These are phyloP conservation scores for Blastobotrys petasosporus DNA, from an alignment of 1,139 yeast genomes.

Conservation along the genomic window DNA sequence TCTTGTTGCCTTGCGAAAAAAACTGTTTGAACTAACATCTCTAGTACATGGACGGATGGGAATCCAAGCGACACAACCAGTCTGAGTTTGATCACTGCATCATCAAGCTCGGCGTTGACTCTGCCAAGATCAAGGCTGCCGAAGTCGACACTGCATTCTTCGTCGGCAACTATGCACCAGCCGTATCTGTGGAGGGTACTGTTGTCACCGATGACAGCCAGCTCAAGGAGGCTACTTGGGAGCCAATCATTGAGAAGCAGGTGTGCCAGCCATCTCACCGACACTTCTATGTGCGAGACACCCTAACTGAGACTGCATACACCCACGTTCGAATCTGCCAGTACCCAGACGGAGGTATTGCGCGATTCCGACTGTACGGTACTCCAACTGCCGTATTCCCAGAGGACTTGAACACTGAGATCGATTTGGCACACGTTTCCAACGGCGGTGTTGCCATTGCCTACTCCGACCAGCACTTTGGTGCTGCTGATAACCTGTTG, in stretches of 20 bases:
- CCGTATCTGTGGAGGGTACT: conserved; percentile 76
- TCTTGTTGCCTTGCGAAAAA: no score
- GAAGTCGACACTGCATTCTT: conserved; percentile 91
- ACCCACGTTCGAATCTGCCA: conserved; percentile 79
- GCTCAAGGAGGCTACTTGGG: conserved; percentile 51
- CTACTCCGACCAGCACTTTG: conserved; percentile 88
- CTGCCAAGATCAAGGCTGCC: conserved; percentile 72
- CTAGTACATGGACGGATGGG: conserved; percentile 99
- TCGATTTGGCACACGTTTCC: conserved; percentile 76
- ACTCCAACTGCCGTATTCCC: conserved; percentile 64
- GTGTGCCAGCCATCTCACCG: conserved; percentile 87
- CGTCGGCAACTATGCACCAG: conserved; percentile 93
- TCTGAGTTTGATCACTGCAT: conserved; percentile 83
- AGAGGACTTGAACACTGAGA: conserved; percentile 37
- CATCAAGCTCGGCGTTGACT: conserved; percentile 73
- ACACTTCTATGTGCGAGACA: conserved; percentile 64
- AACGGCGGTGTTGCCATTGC: conserved; percentile 86
- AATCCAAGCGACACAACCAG: conserved; percentile 85
- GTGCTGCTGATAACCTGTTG: conserved; percentile 78
- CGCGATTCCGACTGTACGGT: conserved; percentile 86
- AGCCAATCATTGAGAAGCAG: conserved; percentile 53
- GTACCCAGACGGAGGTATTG: conserved; percentile 96
- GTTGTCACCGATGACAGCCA: conserved; percentile 34
- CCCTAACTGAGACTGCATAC: conserved; percentile 53
- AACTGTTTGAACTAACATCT: neutral